Evolutionary conservation across 1,284 basidiomycete genomes (phyloP).

Genomic region (Melampsora abietis-canadensis): DNA sequence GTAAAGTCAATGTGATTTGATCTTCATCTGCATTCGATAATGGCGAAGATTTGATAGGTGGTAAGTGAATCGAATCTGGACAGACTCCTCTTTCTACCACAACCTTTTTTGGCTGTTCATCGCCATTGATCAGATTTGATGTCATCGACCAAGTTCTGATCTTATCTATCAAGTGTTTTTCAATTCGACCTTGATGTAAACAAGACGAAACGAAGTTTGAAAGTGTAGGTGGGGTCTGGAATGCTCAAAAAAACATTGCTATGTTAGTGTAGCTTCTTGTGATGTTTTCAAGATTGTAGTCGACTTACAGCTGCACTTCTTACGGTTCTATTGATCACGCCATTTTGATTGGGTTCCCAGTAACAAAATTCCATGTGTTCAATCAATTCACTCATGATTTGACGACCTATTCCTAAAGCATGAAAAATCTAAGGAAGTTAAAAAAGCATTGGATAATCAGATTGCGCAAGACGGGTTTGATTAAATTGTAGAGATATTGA

Average conservation of each 20-base stretch:
- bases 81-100: conserved; percentile 36
- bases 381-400: conserved; percentile 21
- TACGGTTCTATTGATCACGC: conserved; percentile 26
- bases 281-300: neutral
- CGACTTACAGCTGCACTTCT: conserved; percentile 32
- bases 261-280: too few species aligned
- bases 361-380: conserved; percentile 29
- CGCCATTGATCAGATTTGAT: neutral
- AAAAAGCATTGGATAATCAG: too few species aligned
- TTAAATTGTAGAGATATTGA: neutral
- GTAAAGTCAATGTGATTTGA: conserved; percentile 46
- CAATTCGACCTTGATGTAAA: conserved; percentile 43
- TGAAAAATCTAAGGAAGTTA: conserved; percentile 21
- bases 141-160: conserved; percentile 38
- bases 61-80: conserved; percentile 34
- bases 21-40: conserved; percentile 25
- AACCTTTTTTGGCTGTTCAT: neutral
- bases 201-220: conserved; percentile 24
- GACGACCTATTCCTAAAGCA: conserved; percentile 34
- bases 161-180: conserved; percentile 38
- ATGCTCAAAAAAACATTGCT: neutral
- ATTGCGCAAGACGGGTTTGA: too few species aligned
- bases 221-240: conserved; percentile 35
- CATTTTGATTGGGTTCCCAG: conserved; percentile 30
- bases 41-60: conserved; percentile 13